These are phyloP conservation scores for Elsinoe batatas DNA, from an alignment of 2,329 filamentous ascomycete genomes.

Conservation along the genomic window DNA sequence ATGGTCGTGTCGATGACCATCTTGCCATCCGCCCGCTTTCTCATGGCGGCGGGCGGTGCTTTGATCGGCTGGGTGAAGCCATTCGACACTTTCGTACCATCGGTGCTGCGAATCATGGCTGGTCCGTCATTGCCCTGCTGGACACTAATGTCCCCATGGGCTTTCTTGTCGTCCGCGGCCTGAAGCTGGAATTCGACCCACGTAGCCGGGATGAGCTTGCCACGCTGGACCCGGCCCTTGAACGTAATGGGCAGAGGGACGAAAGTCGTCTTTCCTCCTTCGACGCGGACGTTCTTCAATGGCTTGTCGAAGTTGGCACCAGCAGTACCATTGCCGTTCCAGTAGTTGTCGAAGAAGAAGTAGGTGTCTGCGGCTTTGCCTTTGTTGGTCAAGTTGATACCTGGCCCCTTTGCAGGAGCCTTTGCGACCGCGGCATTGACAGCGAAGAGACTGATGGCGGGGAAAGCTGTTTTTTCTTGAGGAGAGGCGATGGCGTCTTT, in stretches of 20 bases:
- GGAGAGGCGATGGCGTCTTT: not conserved
- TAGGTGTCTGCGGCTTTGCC: slow-evolving; percentile 26
- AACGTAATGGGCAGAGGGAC: slow-evolving; percentile 22
- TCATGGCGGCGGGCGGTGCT: slow-evolving; percentile 27
- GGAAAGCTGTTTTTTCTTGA: not conserved
- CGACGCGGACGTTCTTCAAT: slow-evolving; percentile 27
- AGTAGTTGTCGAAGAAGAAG: slow-evolving; percentile 35
- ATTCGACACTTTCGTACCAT: slow-evolving; percentile 24
- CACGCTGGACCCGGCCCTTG: slow-evolving; percentile 35
- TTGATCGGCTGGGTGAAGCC: slow-evolving; percentile 24
- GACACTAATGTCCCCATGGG: slow-evolving; percentile 31
- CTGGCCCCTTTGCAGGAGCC: slow-evolving; percentile 20
- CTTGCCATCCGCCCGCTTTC: slow-evolving; percentile 28
- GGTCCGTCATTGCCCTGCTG: slow-evolving; percentile 33
- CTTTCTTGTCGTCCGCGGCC: slow-evolving; percentile 28
- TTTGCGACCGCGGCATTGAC: not conserved
- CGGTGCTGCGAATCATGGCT: slow-evolving; percentile 30
- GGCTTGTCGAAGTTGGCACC: slow-evolving; percentile 34
- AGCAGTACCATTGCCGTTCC: slow-evolving; percentile 32
- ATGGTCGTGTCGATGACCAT: slow-evolving; percentile 28
- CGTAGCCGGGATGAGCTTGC: slow-evolving; percentile 29
- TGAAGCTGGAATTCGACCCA: slow-evolving; percentile 35
- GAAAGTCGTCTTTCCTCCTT: slow-evolving; percentile 24
- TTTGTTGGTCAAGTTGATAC: slow-evolving; percentile 32
- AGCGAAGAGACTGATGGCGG: not conserved